A percentile compares a stretch with the other conserved stretches of the same genome.
Conservation (phyloP, 129 eudicot species). For the Sambucus nigra region DNA sequence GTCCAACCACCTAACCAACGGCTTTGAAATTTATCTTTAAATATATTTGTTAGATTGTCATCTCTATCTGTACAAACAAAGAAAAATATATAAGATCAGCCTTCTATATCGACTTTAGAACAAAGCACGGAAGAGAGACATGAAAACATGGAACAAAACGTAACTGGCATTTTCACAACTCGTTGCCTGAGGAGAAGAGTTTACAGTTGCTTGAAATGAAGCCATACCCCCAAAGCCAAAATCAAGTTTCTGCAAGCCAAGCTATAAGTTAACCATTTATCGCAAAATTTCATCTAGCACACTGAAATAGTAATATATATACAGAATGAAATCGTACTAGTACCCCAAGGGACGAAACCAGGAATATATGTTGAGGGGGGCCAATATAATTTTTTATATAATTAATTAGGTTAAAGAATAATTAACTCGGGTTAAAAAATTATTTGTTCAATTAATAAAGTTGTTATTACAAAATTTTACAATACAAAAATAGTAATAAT, state of each 20-base stretch:
- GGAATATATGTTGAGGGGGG: too few species aligned
- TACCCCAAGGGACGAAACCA: too few species aligned
- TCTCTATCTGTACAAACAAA: conserved; percentile 21
- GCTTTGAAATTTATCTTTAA: conserved; percentile 44
- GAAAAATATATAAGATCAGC: neutral
- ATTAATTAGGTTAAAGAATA: too few species aligned
- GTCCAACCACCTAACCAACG: conserved; percentile 96
- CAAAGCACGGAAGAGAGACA: neutral
- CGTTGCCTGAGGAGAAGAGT: conserved; percentile 20
- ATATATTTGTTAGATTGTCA: conserved; percentile 11
- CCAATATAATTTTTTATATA: too few species aligned
- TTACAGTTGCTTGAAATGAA: conserved; percentile 21
- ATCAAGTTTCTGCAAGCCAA: conserved; percentile 33
- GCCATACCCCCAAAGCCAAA: conserved; percentile 11
- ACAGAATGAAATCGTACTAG: too few species aligned
- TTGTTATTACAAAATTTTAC: too few species aligned
- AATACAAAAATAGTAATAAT: too few species aligned
- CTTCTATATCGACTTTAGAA: conserved; percentile 5
- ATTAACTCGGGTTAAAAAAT: too few species aligned
- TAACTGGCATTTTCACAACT: conserved; percentile 21
- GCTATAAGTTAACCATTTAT: conserved; percentile 8
- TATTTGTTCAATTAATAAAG: too few species aligned
- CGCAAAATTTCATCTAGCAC: neutral
- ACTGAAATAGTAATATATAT: too few species aligned
- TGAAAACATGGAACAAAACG: conserved; percentile 5